phyloP scores from a whole-genome alignment of 2,329 filamentous ascomycete genomes.

The Venturiaceae sp. region DNA sequence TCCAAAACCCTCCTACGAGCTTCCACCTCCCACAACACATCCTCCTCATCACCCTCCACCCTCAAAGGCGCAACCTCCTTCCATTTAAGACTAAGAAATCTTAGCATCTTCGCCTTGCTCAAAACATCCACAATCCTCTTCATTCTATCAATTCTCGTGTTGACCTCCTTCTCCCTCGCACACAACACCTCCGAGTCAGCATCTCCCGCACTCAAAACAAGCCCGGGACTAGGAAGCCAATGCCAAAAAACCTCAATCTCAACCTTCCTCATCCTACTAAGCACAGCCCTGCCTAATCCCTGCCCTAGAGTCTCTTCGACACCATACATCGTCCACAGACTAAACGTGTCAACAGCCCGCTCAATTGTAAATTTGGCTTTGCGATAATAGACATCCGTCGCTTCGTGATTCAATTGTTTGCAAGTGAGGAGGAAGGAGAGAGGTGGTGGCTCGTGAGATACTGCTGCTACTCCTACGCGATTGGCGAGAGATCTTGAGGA shows the following conservation, averaged over 20 bases:
- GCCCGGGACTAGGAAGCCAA: background rate
- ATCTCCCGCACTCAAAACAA: background rate
- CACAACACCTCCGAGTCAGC: background rate
- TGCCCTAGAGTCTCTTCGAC: background rate
- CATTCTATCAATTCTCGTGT: background rate
- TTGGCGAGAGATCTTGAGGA: background rate
- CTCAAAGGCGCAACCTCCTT: background rate
- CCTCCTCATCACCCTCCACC: background rate
- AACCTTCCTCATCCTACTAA: background rate
- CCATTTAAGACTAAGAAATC: background rate
- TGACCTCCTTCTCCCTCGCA: background rate
- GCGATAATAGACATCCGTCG: background rate
- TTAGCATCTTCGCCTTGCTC: background rate
- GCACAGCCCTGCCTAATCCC: background rate
- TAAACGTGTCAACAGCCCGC: background rate
- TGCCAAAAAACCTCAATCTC: conserved; percentile 1
- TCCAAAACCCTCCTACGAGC: background rate
- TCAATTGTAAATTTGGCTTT: background rate
- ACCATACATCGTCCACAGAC: background rate
- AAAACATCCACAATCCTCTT: background rate
- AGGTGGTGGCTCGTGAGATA: background rate
- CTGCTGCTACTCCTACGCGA: background rate
- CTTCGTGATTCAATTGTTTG: background rate
- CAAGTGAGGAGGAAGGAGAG: background rate
- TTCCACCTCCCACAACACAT: background rate